Percentiles rank a stretch among this genome's conserved stretches.
These are phyloP conservation scores for Saturnispora sanitii DNA, from an alignment of 805 yeast species.

Conservation along the genomic window DNA sequence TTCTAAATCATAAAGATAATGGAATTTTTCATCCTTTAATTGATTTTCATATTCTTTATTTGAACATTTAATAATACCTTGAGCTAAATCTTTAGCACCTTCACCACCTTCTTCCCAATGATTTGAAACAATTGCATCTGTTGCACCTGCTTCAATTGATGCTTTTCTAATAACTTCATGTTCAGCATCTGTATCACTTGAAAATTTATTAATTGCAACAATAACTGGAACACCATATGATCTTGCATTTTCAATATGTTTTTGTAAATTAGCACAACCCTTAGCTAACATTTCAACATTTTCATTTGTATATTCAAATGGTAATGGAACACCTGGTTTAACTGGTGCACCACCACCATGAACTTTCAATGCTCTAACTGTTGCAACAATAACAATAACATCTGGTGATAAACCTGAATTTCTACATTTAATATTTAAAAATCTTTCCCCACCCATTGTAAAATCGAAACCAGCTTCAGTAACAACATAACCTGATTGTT, in stretches of 20 bases:
- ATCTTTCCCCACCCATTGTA: constrained; percentile 99
- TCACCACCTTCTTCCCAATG: constrained; percentile 96
- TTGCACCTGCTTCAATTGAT: constrained; percentile 86
- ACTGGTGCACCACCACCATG: constrained; percentile 98
- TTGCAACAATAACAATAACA: constrained; percentile 88
- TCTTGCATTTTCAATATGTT: constrained; percentile 80
- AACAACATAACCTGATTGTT: constrained; percentile 72
- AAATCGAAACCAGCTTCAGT: constrained; percentile 99
- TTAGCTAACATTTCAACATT: constrained; percentile 64
- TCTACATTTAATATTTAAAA: constrained; percentile 91
- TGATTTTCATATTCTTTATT: constrained; percentile 30
- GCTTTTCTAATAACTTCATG: constrained; percentile 69
- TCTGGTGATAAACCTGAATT: constrained; percentile 83
- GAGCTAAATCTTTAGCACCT: constrained; percentile 79
- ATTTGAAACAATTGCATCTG: constrained; percentile 78
- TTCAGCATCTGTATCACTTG: constrained; percentile 73
- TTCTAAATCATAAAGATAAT: constrained; percentile 61
- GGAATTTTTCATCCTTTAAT: constrained; percentile 34
- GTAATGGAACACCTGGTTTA: constrained; percentile 83
- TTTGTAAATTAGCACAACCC: constrained; percentile 83
- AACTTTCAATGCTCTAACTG: constrained; percentile 90
- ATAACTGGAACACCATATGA: constrained; percentile 86
- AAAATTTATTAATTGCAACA: constrained; percentile 86
- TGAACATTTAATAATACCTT: constrained; percentile 71
- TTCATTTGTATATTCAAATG: constrained; percentile 71